Evolutionary conservation across 306 rosid species (phyloP), one percentile per base, ranked within the genome.

Genomic region (Cyamopsis tetragonoloba): DNA sequence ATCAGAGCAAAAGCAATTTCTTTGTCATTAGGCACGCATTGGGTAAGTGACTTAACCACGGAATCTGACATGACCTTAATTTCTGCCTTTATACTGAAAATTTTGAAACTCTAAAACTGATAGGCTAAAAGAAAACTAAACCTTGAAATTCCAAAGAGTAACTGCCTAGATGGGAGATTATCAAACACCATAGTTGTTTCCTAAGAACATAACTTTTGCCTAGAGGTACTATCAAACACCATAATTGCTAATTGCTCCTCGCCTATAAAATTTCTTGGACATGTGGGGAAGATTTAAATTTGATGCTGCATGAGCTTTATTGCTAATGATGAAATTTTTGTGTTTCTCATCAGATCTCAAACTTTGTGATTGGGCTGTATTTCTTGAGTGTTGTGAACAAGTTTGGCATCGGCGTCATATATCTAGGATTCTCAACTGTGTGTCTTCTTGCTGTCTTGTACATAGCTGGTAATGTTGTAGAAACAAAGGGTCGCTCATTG

Each of bases 1-100:
- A 88, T 91, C 77, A 82, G 97, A 76, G 97, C 97, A 4, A 91
- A 91, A 76, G 96, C 96, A 27, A 84, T 91, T 78, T 70, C 97
- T 69, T 51, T 91, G 73, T 86, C 97, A 70, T 49, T 91, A 76
- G 93, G 96, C 81, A 88, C 84, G 47, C 97, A 91, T 76, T 91
- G 97, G 97, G 97, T 91, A 68, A 79, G 89, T 65, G 15, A 60
- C 23, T 68, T 55, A 54, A 26, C 22, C 42, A 2, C 35, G 1
- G 19, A 31, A 43, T 43, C 23, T 49, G 31, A 13, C 18, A 4
- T 53, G 50, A 18, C 56, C 8, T 10, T n/a, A 39, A 51, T 51
- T 48, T 6, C 50, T 30, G 13, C 51, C 60, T 35, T 27, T 56
- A 19, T 54, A 58, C 30, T 26, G 51, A 49, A 14, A 18, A 50